phyloP scores from a whole-genome alignment of 441 rosid species.

The Hura crepitans region DNA sequence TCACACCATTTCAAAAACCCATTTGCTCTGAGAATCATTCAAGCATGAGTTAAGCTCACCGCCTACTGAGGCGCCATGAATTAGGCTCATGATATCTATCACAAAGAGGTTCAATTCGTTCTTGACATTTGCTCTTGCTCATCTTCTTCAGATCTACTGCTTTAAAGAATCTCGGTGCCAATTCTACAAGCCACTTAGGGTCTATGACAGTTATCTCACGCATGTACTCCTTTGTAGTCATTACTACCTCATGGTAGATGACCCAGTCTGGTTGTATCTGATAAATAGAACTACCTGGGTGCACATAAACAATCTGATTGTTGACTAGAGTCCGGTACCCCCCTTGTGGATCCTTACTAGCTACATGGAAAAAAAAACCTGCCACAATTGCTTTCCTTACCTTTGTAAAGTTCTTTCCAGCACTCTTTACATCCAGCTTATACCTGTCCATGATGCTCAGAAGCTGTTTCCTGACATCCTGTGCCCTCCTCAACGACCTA shows the following conservation, averaged over 20 bases:
- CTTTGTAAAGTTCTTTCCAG: conserved; percentile 71
- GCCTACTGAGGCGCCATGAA: conserved; percentile 37
- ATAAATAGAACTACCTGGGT: conserved; percentile 87
- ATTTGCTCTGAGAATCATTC: background rate
- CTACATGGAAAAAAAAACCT: conserved; percentile 78
- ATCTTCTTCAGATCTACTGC: conserved; percentile 38
- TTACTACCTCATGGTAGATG: conserved; percentile 79
- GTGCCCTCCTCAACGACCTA: conserved; percentile 67
- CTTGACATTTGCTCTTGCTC: conserved; percentile 40
- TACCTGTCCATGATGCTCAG: conserved; percentile 83
- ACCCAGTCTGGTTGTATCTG: conserved; percentile 94
- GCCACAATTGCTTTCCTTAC: conserved; percentile 86
- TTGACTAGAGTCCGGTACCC: conserved; percentile 79
- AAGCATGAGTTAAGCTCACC: conserved; percentile 31
- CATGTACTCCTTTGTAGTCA: conserved; percentile 60
- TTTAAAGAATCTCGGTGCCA: conserved; percentile 38
- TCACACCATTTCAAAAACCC: background rate
- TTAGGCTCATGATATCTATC: conserved; percentile 35
- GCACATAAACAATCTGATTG: conserved; percentile 83
- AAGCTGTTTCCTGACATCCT: conserved; percentile 78
- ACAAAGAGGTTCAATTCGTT: conserved; percentile 35
- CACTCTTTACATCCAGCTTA: conserved; percentile 60
- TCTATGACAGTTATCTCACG: conserved; percentile 34
- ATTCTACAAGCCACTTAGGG: conserved; percentile 41
- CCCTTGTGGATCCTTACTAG: conserved; percentile 87